Evolutionary conservation across 2,329 filamentous ascomycete species (phyloP).

Genomic region (Sclerotinia trifoliorum): DNA sequence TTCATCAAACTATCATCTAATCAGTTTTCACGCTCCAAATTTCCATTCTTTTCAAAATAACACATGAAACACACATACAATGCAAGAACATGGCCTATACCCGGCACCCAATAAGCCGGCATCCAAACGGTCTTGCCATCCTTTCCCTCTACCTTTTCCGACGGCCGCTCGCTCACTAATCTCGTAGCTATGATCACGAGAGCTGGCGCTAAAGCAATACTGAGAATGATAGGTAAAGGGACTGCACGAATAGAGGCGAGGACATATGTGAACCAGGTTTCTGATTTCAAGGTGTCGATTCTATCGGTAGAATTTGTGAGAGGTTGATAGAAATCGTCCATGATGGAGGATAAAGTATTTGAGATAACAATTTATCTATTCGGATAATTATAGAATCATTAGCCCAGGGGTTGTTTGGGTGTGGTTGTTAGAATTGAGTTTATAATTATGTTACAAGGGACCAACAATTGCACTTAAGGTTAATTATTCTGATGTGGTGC

Average conservation of each 20-base stretch:
- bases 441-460: background rate
- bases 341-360: slow-evolving; percentile 13
- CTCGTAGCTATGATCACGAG: slow-evolving; percentile 32
- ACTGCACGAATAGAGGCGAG: slow-evolving; percentile 19
- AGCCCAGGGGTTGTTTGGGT: background rate
- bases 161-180: slow-evolving; percentile 29
- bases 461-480: background rate
- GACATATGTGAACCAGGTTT: slow-evolving; percentile 17
- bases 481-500: background rate
- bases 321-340: slow-evolving; percentile 33
- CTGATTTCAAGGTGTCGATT: background rate
- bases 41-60: background rate
- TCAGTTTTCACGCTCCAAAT: slow-evolving; percentile 3
- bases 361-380: too few relatives aligned
- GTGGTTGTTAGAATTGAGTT: background rate
- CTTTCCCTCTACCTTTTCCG: slow-evolving; percentile 15
- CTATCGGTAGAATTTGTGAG: background rate
- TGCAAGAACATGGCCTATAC: slow-evolving; percentile 52
- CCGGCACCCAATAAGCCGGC: slow-evolving; percentile 59
- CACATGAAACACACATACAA: slow-evolving; percentile 47
- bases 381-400: background rate
- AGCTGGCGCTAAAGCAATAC: slow-evolving; percentile 30
- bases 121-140: slow-evolving; percentile 44
- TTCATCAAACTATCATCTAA: slow-evolving; percentile 33
- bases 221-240: slow-evolving; percentile 26